Base-by-base conservation (phyloP, 495 filamentous ascomycete genomes). In the Aspergillus sclerotiicarbonarius region DNA sequence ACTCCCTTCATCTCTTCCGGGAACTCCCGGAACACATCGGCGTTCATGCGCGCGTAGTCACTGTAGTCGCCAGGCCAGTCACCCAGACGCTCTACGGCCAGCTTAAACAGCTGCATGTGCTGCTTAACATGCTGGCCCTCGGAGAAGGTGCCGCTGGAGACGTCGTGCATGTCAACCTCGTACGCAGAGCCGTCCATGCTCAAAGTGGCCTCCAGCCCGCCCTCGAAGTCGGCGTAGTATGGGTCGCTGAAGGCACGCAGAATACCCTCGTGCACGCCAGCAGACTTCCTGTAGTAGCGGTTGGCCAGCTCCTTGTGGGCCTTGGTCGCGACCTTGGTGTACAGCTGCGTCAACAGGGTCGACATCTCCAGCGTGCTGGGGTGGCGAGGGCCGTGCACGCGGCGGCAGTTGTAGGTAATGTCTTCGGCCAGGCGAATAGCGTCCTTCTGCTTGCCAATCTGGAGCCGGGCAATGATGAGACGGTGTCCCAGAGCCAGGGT, bases 321-420 rank as follows among this genome's bases (percentile, higher is more conserved):
- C 51, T 54, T 47, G 54, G 70, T 64, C 0, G 64, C 71, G 18
- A 75, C 59, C 1, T 62, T 62, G 9, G 70, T 72, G 60, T 75
- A 76, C 18, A 75, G 60, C 60, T 76, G 73, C 3, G 73, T 70
- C 2, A 75, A 60, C 6, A 76, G 63, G 8, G 65, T 61, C 0
- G 73, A 72, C 59, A 73, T 73, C 53, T 76, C 67, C 15, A 76
- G 59, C 12, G 73, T 73, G 48, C 57, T 70, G 20, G 66, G 53
- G 62, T 75, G 67, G 48, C 64, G 69, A 39, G 69, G 57, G n/a
- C 71, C 71, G 55, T 76, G 69, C 18, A 76, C 73, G 25, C 71
- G 70, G n/a, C 69, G 69, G 60, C 69, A 74, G 59, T 76, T 76
- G 62, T 76, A 76, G 3, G 73, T 69, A n/a, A 75, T 72, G 39